Evolutionary conservation across 1,284 basidiomycete genomes (phyloP).

Genomic region (Ceratobasidium sp.): DNA sequence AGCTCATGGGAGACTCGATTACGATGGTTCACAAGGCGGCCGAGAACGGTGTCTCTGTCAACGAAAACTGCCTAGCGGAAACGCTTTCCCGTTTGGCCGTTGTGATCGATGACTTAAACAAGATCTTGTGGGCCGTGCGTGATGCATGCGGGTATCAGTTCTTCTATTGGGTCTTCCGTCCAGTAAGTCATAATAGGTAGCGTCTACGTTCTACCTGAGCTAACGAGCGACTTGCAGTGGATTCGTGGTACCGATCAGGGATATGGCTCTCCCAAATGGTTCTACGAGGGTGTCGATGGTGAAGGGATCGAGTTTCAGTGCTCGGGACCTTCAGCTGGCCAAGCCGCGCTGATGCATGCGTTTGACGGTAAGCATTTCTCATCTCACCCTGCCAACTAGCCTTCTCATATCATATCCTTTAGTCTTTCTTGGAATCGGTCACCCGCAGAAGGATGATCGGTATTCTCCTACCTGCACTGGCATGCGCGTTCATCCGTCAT

Average conservation of each 20-base stretch:
- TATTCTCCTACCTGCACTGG: slow-evolving; percentile 35
- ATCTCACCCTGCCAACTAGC: not conserved
- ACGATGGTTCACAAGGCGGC: slow-evolving; percentile 47
- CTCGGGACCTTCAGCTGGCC: slow-evolving; percentile 65
- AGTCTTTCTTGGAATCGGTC: slow-evolving; percentile 38
- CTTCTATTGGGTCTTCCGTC: slow-evolving; percentile 56
- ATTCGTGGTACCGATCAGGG: slow-evolving; percentile 59
- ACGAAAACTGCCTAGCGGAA: slow-evolving; percentile 55
- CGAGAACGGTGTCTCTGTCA: slow-evolving; percentile 61
- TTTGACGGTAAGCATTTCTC: slow-evolving; percentile 55
- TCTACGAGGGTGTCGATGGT: slow-evolving; percentile 56
- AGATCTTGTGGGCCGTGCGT: slow-evolving; percentile 57
- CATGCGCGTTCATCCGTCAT: slow-evolving; percentile 37
- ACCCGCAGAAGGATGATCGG: slow-evolving; percentile 39
- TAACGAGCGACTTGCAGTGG: slow-evolving; percentile 63
- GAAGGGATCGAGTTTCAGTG: slow-evolving; percentile 46
- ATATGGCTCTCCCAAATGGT: slow-evolving; percentile 57
- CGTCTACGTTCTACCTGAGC: not conserved
- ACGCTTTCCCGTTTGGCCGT: slow-evolving; percentile 59
- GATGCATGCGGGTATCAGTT: slow-evolving; percentile 60
- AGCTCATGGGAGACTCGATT: slow-evolving; percentile 61
- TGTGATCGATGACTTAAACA: slow-evolving; percentile 57
- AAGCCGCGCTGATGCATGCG: slow-evolving; percentile 64
- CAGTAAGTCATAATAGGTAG: not conserved
- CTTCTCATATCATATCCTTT: not conserved